A percentile compares a stretch with the other conserved stretches of the same genome.
These are phyloP conservation scores for Sarcodon sp. DNA, from an alignment of 768 basidiomycete species.

Conservation along the genomic window DNA sequence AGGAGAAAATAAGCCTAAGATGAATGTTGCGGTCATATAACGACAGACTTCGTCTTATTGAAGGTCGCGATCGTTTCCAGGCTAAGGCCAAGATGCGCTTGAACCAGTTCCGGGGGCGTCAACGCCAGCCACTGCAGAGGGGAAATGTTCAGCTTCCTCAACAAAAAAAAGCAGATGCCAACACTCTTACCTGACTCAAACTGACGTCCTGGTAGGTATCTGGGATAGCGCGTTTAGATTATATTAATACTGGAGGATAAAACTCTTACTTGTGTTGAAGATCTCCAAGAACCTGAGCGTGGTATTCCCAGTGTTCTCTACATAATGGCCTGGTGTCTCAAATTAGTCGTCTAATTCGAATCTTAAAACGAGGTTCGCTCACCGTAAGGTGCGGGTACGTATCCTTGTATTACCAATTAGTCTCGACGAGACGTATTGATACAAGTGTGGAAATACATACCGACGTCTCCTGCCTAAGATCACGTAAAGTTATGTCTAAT, in stretches of 20 bases:
- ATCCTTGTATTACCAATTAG: constrained; percentile 19
- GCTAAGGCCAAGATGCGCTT: constrained; percentile 12
- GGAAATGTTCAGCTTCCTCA: neutral
- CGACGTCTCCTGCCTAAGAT: constrained; percentile 38
- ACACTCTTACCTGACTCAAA: constrained; percentile 1
- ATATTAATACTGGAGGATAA: neutral
- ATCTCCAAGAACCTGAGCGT: constrained; percentile 24
- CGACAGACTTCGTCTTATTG: constrained; percentile 7
- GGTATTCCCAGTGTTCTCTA: constrained; percentile 24
- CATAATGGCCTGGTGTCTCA: constrained; percentile 17
- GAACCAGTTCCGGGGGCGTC: constrained; percentile 13
- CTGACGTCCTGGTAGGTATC: constrained; percentile 3
- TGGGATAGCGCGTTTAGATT: too few relatives aligned
- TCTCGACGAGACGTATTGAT: neutral
- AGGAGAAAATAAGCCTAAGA: too few relatives aligned
- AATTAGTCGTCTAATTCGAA: neutral
- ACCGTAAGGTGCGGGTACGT: constrained; percentile 43
- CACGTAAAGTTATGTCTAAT: neutral
- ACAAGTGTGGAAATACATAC: constrained; percentile 13
- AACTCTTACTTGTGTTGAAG: constrained; percentile 15
- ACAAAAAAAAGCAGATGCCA: neutral
- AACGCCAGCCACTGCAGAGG: constrained; percentile 12
- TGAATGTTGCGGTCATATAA: neutral
- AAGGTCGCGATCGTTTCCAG: constrained; percentile 8
- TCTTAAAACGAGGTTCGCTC: constrained; percentile 1